Percentiles rank a stretch among this genome's conserved stretches.
Conservation (phyloP, 345 rosid species). For the Gossypium rotundifolium region DNA sequence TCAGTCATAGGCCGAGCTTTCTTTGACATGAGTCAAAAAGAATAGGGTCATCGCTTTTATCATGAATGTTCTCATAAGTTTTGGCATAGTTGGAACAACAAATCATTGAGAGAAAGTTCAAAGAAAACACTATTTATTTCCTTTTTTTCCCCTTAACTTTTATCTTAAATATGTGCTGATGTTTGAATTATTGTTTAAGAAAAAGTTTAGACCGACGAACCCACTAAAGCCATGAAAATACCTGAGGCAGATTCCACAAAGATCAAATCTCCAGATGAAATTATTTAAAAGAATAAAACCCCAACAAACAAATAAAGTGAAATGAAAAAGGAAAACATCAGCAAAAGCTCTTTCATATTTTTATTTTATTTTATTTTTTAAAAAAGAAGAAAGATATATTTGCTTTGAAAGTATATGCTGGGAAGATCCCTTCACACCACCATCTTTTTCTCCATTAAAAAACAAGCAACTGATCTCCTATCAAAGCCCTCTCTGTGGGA, state of each 20-base stretch:
- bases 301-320: neutral
- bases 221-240: conserved; percentile 12
- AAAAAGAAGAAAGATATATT: neutral
- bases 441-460: conserved; percentile 7
- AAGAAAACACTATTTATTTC: too few species aligned
- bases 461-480: neutral
- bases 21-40: too few species aligned
- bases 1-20: too few species aligned
- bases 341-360: neutral
- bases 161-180: neutral
- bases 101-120: too few species aligned
- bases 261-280: neutral
- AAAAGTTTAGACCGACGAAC: neutral
- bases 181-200: neutral
- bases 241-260: conserved; percentile 29
- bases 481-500: neutral
- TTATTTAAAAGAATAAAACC: neutral
- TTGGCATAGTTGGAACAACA: too few species aligned
- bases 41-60: too few species aligned
- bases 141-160: neutral
- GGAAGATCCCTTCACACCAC: conserved; percentile 33
- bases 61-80: too few species aligned
- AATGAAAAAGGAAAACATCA: conserved; percentile 11
- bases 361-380: neutral
- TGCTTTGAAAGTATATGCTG: conserved; percentile 31